These are phyloP conservation scores for Larix kaempferi DNA, from an alignment of 75 land plant species.

Conservation along the genomic window DNA sequence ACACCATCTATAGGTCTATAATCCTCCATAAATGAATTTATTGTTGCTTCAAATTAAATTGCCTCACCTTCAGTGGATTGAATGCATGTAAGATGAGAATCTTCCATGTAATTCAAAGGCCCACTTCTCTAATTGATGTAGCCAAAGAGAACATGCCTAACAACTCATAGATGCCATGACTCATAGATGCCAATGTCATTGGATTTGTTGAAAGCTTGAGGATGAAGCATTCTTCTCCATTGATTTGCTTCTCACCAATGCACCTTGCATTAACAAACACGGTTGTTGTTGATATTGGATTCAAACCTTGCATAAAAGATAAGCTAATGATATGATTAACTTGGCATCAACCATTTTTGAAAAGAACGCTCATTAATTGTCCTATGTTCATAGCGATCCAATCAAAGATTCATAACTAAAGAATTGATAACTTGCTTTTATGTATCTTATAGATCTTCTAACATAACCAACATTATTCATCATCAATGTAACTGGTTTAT, in stretches of 20 bases:
- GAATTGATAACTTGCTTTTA: no score
- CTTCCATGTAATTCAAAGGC: conserved; percentile 35
- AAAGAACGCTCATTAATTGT: no score
- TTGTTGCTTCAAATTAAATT: conserved; percentile 38
- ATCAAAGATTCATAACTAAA: no score
- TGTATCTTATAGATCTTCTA: no score
- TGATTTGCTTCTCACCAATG: conserved; percentile 42
- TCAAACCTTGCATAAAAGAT: conserved; percentile 30
- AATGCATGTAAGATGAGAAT: conserved; percentile 41
- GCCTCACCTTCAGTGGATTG: conserved; percentile 31
- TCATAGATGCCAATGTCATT: conserved; percentile 21
- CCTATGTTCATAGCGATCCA: no score
- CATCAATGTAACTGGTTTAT: no score
- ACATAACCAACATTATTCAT: no score
- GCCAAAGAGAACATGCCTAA: conserved; percentile 41
- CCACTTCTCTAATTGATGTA: conserved; percentile 48
- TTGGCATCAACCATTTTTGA: no score
- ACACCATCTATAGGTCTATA: conserved; percentile 41
- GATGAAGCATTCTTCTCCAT: conserved; percentile 44
- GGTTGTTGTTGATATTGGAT: conserved; percentile 38
- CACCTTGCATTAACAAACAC: conserved; percentile 35
- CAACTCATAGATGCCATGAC: no score
- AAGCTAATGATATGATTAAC: no score
- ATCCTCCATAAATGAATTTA: conserved; percentile 32
- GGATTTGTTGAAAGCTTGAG: conserved; percentile 38